These are phyloP conservation scores for Calendula officinalis DNA, from an alignment of 129 eudicot genomes.

Conservation along the genomic window DNA sequence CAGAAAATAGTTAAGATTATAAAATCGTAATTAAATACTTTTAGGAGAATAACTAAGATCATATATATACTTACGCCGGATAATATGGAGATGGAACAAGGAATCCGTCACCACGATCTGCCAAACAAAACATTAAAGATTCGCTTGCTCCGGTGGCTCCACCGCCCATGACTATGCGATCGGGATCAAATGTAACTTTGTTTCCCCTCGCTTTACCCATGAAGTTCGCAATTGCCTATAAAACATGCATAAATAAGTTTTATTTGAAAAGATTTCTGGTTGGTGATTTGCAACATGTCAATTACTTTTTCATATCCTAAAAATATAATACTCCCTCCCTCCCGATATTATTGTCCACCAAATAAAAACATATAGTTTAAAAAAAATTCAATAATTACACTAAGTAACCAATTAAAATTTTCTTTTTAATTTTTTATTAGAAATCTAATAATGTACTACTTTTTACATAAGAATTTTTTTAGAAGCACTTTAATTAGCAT, in stretches of 20 bases:
- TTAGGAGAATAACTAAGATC: neutral
- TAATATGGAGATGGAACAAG: slow-evolving; percentile 79
- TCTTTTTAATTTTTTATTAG: too few relatives aligned
- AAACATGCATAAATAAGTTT: neutral
- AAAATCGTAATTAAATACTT: too few relatives aligned
- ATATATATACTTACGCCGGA: slow-evolving; percentile 57
- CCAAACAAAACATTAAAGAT: slow-evolving; percentile 66
- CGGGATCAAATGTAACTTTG: slow-evolving; percentile 65
- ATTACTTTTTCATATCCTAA: too few relatives aligned
- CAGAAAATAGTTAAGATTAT: too few relatives aligned
- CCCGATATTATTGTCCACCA: too few relatives aligned
- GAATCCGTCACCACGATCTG: slow-evolving; percentile 73
- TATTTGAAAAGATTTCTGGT: too few relatives aligned
- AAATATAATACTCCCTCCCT: too few relatives aligned
- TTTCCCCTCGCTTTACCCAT: slow-evolving; percentile 70
- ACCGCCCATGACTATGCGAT: slow-evolving; percentile 74
- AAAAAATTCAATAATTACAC: too few relatives aligned
- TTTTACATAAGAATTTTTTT: neutral
- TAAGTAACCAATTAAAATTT: too few relatives aligned
- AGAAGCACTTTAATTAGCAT: neutral
- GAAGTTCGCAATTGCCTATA: slow-evolving; percentile 63
- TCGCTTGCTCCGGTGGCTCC: slow-evolving; percentile 92
- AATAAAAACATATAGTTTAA: too few relatives aligned
- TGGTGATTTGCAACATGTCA: too few relatives aligned
- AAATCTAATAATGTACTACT: neutral